These are phyloP conservation scores for Didymella sp. DNA, from an alignment of 2,329 filamentous ascomycete genomes.

Conservation along the genomic window DNA sequence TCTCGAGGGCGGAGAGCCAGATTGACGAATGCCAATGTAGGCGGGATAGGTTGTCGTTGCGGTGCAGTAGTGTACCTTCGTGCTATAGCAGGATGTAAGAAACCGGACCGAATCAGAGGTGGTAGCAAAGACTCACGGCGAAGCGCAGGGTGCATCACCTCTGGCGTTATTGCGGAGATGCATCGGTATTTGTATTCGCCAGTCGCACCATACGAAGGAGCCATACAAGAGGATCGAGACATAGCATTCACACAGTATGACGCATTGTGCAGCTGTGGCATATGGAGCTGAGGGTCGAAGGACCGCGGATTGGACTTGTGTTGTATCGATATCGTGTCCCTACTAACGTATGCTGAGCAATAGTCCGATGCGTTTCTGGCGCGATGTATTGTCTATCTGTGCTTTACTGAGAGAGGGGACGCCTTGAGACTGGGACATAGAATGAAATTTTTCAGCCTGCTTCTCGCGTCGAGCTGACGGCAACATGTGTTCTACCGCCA, in stretches of 20 bases:
- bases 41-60: background rate
- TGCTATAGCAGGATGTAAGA: background rate
- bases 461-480: no score
- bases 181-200: background rate
- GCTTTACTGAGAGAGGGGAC: background rate
- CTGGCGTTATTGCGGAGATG: background rate
- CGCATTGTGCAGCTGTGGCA: background rate
- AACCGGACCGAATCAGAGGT: background rate
- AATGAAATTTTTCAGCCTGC: background rate
- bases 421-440: background rate
- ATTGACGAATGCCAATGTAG: background rate
- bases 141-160: background rate
- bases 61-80: background rate
- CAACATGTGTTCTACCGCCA: no score
- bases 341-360: background rate
- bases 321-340: slow-evolving; percentile 1
- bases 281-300: background rate
- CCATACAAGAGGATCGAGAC: background rate
- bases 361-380: background rate
- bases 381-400: background rate
- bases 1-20: background rate
- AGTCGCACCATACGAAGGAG: slow-evolving; percentile 1
- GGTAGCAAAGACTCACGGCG: background rate
- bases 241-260: background rate
- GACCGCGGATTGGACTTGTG: background rate